Percentiles rank a stretch among this genome's conserved stretches.
Conservation (phyloP, 768 basidiomycete genomes). For the Lyophyllum shimeji region DNA sequence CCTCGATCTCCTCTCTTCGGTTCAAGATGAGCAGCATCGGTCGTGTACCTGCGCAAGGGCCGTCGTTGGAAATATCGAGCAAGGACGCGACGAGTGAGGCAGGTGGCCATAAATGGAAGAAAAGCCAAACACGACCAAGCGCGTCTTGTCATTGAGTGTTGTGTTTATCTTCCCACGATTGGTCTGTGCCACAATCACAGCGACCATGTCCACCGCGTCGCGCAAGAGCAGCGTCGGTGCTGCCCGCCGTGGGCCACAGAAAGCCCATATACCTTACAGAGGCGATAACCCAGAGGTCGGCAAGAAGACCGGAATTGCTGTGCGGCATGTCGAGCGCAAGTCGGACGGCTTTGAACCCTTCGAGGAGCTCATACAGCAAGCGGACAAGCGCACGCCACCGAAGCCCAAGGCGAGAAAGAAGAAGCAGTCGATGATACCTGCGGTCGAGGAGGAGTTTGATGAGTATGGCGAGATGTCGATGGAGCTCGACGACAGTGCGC, state of each 20-base stretch:
- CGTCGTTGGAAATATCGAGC: conserved; percentile 16
- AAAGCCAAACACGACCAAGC: conserved; percentile 20
- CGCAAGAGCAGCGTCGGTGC: conserved; percentile 47
- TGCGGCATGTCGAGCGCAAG: conserved; percentile 65
- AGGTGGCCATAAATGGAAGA: conserved; percentile 15
- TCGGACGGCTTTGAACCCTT: conserved; percentile 86
- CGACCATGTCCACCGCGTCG: conserved; percentile 40
- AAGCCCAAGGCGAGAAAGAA: conserved; percentile 51
- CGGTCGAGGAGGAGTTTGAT: conserved; percentile 31
- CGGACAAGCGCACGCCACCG: conserved; percentile 64
- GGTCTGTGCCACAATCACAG: neutral
- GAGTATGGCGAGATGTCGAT: conserved; percentile 73
- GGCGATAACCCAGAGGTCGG: conserved; percentile 77
- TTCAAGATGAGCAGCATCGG: conserved; percentile 4
- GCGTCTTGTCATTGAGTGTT: conserved; percentile 11
- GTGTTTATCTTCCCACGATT: conserved; percentile 13
- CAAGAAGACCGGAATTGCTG: conserved; percentile 76
- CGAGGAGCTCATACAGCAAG: conserved; percentile 70
- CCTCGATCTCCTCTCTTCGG: conserved; percentile 33
- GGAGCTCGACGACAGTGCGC: conserved; percentile 72
- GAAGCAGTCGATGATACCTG: conserved; percentile 35
- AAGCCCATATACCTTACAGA: conserved; percentile 73
- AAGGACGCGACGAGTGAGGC: conserved; percentile 4
- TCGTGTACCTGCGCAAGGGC: conserved; percentile 11
- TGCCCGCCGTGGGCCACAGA: conserved; percentile 56